Evolutionary conservation across 257 asterid species (phyloP).

Genomic region (Plantago major): DNA sequence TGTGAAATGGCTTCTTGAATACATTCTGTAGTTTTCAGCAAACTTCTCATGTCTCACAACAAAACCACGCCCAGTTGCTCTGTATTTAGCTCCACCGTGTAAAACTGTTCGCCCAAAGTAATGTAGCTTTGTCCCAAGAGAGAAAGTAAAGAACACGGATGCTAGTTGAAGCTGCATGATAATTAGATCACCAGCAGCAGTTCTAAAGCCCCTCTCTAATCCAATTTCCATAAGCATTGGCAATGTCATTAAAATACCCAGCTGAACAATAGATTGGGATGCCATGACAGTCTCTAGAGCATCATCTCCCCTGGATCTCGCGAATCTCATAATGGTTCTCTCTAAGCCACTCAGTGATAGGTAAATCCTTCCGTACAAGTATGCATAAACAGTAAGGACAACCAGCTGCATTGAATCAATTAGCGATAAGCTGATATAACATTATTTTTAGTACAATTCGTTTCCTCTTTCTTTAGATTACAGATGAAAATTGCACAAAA

Average conservation of each 20-base stretch:
- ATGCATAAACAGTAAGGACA: constrained; percentile 47
- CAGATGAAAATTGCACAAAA: no score
- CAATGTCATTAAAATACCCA: constrained; percentile 52
- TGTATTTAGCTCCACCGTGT: constrained; percentile 62
- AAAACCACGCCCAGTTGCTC: constrained; percentile 68
- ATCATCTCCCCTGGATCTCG: constrained; percentile 43
- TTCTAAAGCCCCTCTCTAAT: constrained; percentile 52
- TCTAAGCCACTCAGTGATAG: constrained; percentile 58
- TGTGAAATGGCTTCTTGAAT: constrained; percentile 54
- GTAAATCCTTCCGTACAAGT: constrained; percentile 48
- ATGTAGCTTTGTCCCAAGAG: constrained; percentile 59
- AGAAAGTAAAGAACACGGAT: constrained; percentile 52
- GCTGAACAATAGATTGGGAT: constrained; percentile 54
- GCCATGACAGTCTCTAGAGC: constrained; percentile 55
- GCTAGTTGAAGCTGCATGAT: constrained; percentile 60
- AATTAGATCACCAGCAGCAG: constrained; percentile 45
- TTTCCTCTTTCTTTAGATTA: no score
- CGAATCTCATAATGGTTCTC: constrained; percentile 37
- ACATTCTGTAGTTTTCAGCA: constrained; percentile 61
- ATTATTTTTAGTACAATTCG: neutral
- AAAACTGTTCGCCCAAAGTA: constrained; percentile 60
- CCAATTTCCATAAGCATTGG: constrained; percentile 71
- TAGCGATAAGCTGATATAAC: no score
- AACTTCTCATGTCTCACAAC: constrained; percentile 56
- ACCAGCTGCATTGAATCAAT: constrained; percentile 34